phyloP scores from a whole-genome alignment of 2,329 filamentous ascomycete species.

The Rhynchosporium secalis region DNA sequence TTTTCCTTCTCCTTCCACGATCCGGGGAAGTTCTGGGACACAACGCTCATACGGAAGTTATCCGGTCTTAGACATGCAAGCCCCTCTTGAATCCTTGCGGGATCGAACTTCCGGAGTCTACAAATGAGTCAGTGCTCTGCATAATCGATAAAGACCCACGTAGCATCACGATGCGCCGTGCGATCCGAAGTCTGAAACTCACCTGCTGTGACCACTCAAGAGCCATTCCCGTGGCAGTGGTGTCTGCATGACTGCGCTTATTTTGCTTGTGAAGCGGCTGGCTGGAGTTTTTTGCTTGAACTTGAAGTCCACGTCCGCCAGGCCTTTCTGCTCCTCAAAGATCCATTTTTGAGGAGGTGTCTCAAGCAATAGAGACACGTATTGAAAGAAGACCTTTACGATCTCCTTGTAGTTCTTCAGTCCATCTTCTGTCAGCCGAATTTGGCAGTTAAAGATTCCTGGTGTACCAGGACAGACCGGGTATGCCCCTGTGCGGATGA shows the following conservation, averaged over 20 bases:
- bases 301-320: slow-evolving; percentile 91
- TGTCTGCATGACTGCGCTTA: slow-evolving; percentile 88
- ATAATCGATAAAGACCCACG: neutral
- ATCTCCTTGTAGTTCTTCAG: slow-evolving; percentile 60
- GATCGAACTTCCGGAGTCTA: slow-evolving; percentile 73
- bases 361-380: slow-evolving; percentile 82
- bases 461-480: slow-evolving; percentile 63
- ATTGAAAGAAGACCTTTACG: slow-evolving; percentile 70
- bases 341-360: slow-evolving; percentile 87
- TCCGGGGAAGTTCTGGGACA: slow-evolving; percentile 81
- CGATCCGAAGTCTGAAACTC: slow-evolving; percentile 10
- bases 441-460: slow-evolving; percentile 64
- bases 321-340: slow-evolving; percentile 84
- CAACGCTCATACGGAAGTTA: slow-evolving; percentile 82
- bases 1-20: slow-evolving; percentile 87
- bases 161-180: neutral
- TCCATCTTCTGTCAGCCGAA: slow-evolving; percentile 66
- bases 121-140: slow-evolving; percentile 24
- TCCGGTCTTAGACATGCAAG: slow-evolving; percentile 77
- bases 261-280: slow-evolving; percentile 82
- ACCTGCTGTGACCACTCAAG: slow-evolving; percentile 72
- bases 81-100: slow-evolving; percentile 71
- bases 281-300: slow-evolving; percentile 92
- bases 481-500: slow-evolving; percentile 49
- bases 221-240: slow-evolving; percentile 84